Evolutionary conservation across 176 grass and related monocot species (phyloP), one percentile per base, ranked within the genome.

Genomic region (Oryza brachyantha): DNA sequence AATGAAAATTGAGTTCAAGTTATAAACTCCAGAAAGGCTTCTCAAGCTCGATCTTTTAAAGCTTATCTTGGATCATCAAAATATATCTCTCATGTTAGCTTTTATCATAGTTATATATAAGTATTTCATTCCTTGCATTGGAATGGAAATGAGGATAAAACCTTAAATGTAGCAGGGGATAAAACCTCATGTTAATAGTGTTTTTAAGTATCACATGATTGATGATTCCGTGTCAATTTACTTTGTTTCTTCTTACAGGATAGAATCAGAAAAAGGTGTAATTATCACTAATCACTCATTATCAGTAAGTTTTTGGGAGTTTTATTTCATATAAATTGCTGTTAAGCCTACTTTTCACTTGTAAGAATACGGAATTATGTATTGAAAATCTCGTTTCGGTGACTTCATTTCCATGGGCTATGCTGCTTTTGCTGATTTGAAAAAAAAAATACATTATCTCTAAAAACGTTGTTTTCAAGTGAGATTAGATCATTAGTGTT

Each of bases 261-360:
- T 88, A 84, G 91, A 92, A 84, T 90, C 89, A 70, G 87, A 97
- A 84, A 94, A 92, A 82, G 91, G 95, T 52, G 73, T 97, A 29
- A 88, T 97, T 73, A 84, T 97, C 79, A 92, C 88, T 66, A 97
- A 92, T 34, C 87, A 88, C 78, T 97, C 95, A 70, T 75, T 97
- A 64, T 73, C 76, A 76, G 89, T 94, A 94, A 83, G 81, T 52
- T 79, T 61, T 72, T 89, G 14, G 29, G 50, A 35, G 60, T 6
- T 61, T 24, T 63, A 2, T 61, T 34, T 63, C 28, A 35, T 40
- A 72, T 4, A 68, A 74, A 29, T 34, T 58, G 7, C 65, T 73
- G 9, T 48, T 19, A 29, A 70, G 50, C 64, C 61, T 70, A 43
- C 42, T 25, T 74, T 61, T 67, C 17, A 79, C 38, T 12, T 79